Evolutionary conservation across 2,329 filamentous ascomycete species (phyloP).

Genomic region (Xenosphaeropsis pyriputrescens): DNA sequence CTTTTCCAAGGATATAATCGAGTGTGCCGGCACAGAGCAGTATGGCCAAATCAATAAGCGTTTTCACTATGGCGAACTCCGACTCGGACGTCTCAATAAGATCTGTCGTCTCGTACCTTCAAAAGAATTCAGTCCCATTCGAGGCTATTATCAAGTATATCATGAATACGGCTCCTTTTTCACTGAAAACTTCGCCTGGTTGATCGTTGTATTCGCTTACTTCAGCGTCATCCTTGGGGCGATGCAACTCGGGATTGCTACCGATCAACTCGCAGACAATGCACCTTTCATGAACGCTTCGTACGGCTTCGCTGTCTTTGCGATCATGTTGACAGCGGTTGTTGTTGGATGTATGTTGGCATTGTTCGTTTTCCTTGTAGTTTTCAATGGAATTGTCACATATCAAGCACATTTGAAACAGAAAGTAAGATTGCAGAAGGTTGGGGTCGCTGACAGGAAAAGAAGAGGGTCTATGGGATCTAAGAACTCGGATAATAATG

Average conservation of each 20-base stretch:
- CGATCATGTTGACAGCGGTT: conserved; percentile 25
- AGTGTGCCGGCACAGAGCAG: conserved; percentile 4
- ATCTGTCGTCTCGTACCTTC: conserved; percentile 5
- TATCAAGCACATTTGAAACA: background rate
- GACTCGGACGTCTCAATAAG: conserved; percentile 17
- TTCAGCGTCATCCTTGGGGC: conserved; percentile 29
- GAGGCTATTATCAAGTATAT: conserved; percentile 3
- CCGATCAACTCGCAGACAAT: conserved; percentile 17
- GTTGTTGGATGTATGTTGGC: conserved; percentile 1
- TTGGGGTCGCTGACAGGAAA: too few species aligned
- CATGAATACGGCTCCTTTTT: conserved; percentile 25
- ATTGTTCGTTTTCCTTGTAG: background rate
- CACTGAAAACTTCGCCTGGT: conserved; percentile 24
- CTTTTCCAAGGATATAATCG: conserved; percentile 7
- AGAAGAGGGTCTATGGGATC: too few species aligned
- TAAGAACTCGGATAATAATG: too few species aligned
- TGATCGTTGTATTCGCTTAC: conserved; percentile 25
- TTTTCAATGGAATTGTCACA: background rate
- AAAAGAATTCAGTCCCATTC: conserved; percentile 1
- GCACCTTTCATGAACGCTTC: conserved; percentile 25
- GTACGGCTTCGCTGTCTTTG: conserved; percentile 32
- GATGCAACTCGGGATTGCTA: conserved; percentile 32
- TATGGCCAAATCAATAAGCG: conserved; percentile 12
- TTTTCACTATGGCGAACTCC: conserved; percentile 20
- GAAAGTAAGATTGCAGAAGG: too few species aligned